Evolutionary conservation across 2,329 filamentous ascomycete genomes (phyloP).

Genomic region (Leptoxyphium fumago): DNA sequence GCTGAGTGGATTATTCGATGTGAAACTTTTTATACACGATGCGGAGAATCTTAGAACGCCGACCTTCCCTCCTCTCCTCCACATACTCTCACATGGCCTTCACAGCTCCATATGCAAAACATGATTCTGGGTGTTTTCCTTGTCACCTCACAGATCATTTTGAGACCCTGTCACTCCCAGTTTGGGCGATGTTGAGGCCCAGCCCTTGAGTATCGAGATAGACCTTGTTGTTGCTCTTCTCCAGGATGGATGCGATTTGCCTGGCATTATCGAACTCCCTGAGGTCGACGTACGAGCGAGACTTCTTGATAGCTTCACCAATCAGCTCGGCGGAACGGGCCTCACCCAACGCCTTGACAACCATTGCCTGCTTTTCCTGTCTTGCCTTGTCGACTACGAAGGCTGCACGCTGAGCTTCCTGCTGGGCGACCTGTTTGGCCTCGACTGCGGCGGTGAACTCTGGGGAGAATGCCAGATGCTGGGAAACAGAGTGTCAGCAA

Average conservation of each 20-base stretch:
- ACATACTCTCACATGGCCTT: too few relatives aligned
- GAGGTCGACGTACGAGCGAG: slow-evolving; percentile 86
- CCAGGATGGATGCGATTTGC: slow-evolving; percentile 72
- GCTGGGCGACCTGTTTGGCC: slow-evolving; percentile 57
- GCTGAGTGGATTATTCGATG: too few relatives aligned
- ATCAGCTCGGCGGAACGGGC: slow-evolving; percentile 95
- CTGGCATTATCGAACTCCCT: slow-evolving; percentile 96
- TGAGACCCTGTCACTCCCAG: slow-evolving; percentile 23
- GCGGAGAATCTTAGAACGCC: too few relatives aligned
- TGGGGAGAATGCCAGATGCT: slow-evolving; percentile 55
- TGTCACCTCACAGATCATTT: background rate
- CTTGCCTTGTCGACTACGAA: slow-evolving; percentile 98
- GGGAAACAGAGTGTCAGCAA: slow-evolving; percentile 4
- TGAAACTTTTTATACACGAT: too few relatives aligned
- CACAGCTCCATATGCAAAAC: too few relatives aligned
- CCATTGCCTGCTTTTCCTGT: slow-evolving; percentile 98
- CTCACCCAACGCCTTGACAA: slow-evolving; percentile 97
- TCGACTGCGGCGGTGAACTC: slow-evolving; percentile 56
- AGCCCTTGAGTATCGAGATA: slow-evolving; percentile 84
- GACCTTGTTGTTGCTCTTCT: slow-evolving; percentile 85
- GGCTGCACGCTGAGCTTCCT: slow-evolving; percentile 91
- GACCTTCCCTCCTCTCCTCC: too few relatives aligned
- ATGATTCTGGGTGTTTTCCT: too few relatives aligned
- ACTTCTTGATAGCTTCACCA: slow-evolving; percentile 99
- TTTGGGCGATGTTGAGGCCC: slow-evolving; percentile 64